Evolutionary conservation across 345 rosid species (phyloP).

Genomic region (Aquilaria malaccensis): DNA sequence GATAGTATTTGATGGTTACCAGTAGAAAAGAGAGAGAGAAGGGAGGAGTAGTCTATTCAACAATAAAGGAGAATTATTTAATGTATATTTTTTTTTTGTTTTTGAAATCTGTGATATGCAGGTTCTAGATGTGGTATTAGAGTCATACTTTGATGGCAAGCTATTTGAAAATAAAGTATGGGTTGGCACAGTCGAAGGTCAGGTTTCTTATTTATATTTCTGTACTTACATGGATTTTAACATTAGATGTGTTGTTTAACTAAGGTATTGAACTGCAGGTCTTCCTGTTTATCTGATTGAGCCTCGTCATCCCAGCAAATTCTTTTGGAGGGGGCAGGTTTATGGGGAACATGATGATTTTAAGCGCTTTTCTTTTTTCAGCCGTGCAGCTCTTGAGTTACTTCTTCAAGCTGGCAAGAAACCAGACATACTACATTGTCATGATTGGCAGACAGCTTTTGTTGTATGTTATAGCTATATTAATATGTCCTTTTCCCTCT

Average conservation of each 20-base stretch:
- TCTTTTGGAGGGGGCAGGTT: slow-evolving; percentile 92
- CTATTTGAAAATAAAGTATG: slow-evolving; percentile 82
- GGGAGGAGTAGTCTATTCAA: not conserved
- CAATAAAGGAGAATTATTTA: slow-evolving; percentile 2
- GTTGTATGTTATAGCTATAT: slow-evolving; percentile 44
- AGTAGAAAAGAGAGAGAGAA: too few relatives aligned
- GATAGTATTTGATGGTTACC: not conserved
- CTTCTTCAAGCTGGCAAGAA: slow-evolving; percentile 85
- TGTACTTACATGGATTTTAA: slow-evolving; percentile 8
- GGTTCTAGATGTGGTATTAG: slow-evolving; percentile 79
- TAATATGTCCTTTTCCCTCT: not conserved
- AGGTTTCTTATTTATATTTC: slow-evolving; percentile 5
- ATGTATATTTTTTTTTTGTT: slow-evolving; percentile 6
- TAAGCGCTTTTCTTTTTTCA: slow-evolving; percentile 85
- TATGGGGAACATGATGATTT: slow-evolving; percentile 97
- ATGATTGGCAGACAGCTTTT: slow-evolving; percentile 99
- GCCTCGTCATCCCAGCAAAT: slow-evolving; percentile 92
- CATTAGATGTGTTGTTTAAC: slow-evolving; percentile 24
- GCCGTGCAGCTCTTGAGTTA: slow-evolving; percentile 94
- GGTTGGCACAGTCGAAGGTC: slow-evolving; percentile 92
- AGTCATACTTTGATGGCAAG: slow-evolving; percentile 85
- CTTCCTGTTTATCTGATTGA: slow-evolving; percentile 95
- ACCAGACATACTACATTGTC: slow-evolving; percentile 97
- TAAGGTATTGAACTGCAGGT: slow-evolving; percentile 42
- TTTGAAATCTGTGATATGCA: slow-evolving; percentile 22